Conservation (phyloP, 371 early-diverging fungal genomes). For the Syncephalis fuscata region DNA sequence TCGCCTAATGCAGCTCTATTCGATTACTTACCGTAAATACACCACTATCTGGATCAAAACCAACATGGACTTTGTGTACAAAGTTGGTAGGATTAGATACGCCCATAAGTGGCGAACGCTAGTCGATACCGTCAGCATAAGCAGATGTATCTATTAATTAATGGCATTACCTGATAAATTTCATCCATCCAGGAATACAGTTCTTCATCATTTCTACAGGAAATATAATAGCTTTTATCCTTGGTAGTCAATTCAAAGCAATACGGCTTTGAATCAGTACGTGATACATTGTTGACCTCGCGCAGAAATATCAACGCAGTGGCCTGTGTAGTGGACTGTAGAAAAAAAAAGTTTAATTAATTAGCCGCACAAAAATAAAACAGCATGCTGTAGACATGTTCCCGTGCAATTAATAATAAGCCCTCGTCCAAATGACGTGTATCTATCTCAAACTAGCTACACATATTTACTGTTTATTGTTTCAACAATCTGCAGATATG, state of each 20-base stretch:
- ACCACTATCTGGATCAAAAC: constrained; percentile 86
- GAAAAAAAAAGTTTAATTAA: not conserved
- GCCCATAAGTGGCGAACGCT: constrained; percentile 70
- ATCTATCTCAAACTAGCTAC: too few species aligned
- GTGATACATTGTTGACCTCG: constrained; percentile 67
- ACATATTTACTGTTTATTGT: too few species aligned
- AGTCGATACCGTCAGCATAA: constrained; percentile 1
- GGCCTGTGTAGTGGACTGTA: constrained; percentile 49
- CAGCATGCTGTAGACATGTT: too few species aligned
- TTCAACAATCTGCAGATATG: too few species aligned
- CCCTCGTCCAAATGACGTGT: too few species aligned
- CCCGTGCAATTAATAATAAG: too few species aligned
- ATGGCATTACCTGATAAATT: constrained; percentile 51
- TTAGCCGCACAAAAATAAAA: not conserved
- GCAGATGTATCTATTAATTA: not conserved
- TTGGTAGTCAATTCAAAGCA: constrained; percentile 81
- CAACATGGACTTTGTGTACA: constrained; percentile 91
- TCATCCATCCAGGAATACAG: constrained; percentile 94
- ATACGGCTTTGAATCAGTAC: constrained; percentile 72
- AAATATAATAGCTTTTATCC: constrained; percentile 68
- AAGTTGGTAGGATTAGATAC: constrained; percentile 91
- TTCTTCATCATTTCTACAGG: constrained; percentile 86
- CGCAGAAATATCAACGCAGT: constrained; percentile 70
- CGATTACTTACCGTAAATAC: constrained; percentile 61
- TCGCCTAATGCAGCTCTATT: constrained; percentile 1